phyloP scores from a whole-genome alignment of 2,329 filamentous ascomycete genomes.

The Paracamarosporium sp. region DNA sequence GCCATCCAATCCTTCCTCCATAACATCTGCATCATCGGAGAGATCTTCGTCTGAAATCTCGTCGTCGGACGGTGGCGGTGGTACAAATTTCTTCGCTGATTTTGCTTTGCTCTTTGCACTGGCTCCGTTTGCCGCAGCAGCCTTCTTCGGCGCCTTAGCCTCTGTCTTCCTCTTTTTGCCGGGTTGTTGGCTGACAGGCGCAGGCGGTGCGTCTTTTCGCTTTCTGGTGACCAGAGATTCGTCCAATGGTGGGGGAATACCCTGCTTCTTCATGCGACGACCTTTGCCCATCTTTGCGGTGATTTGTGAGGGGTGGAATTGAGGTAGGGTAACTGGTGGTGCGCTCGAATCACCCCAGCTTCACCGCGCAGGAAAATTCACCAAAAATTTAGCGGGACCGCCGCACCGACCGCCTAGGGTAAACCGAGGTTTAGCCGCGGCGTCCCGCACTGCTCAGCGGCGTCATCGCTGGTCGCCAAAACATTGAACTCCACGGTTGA shows the following conservation, averaged over 20 bases:
- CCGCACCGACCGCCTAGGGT: neutral
- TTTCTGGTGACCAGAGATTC: slow-evolving; percentile 80
- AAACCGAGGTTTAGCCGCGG: neutral
- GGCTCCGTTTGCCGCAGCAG: slow-evolving; percentile 47
- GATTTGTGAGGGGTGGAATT: neutral
- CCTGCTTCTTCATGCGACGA: slow-evolving; percentile 96
- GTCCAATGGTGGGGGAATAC: slow-evolving; percentile 80
- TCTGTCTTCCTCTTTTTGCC: slow-evolving; percentile 71
- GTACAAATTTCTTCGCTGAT: slow-evolving; percentile 40
- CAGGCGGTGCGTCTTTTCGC: slow-evolving; percentile 77
- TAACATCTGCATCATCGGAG: slow-evolving; percentile 41
- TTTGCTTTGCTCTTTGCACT: slow-evolving; percentile 39
- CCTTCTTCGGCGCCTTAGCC: slow-evolving; percentile 42
- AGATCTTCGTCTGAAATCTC: slow-evolving; percentile 26
- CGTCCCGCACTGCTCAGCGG: neutral
- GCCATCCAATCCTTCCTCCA: slow-evolving; percentile 49
- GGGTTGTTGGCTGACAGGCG: slow-evolving; percentile 44
- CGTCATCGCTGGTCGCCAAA: neutral
- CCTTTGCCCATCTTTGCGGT: slow-evolving; percentile 76
- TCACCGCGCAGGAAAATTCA: slow-evolving; percentile 5
- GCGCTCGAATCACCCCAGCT: neutral
- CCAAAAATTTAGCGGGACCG: slow-evolving; percentile 6
- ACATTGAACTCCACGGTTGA: neutral
- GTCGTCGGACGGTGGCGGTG: slow-evolving; percentile 38
- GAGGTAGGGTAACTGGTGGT: slow-evolving; percentile 3